Base-by-base conservation (phyloP, 2,329 filamentous ascomycete species). In the Phialophora chinensis region DNA sequence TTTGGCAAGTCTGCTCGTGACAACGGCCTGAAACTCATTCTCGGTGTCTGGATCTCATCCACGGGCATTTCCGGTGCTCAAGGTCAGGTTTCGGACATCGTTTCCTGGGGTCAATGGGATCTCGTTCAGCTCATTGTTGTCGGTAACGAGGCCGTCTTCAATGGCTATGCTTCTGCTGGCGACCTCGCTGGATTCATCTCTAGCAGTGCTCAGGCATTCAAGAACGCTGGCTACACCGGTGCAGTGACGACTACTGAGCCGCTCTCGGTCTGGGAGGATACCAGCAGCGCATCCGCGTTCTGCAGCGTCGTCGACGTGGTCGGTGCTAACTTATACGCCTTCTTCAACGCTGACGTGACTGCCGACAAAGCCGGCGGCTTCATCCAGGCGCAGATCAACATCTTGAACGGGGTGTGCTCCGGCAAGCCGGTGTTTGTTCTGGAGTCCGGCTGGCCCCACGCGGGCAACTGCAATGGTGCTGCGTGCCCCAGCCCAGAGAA, bases 111-210 rank as follows among this genome's bases (percentile, higher is more conserved):
- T 69, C 80, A 91, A 79, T 96, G 90, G 88, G 85, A 88, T 68
- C 78, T 91, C 58, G 90, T 97, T 72, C 86, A 90, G 76, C 87
- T 96, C 74, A 83, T 96, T 71, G 90, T 95, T 35, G 86, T 96
- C 72, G 93, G 92, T 80, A 98, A 98, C 85, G 94, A 98, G 86
- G 89, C 91, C 73, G 82, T 97, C 78, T 91, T 91, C 84, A 88
- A 90, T 82, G 85, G 86, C 69, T 89, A 85, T 85, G 87, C 85
- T 82, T 80, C 85, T 63, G 86, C 89, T 42, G 60, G 74, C 35
- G 81, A 90, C 74, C 90, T 98, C 63, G 87, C 85, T 68, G 73
- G 77, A 52, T 92, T 96, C 79, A 90, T 98, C 80, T 76, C 77
- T 72, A 82, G 86, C 69, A 86, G 88, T 84, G 90, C 89, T 83